Percentiles rank a stretch among this genome's conserved stretches.
These are phyloP conservation scores for Candida manassasensis DNA, from an alignment of 805 yeast species.

Conservation along the genomic window DNA sequence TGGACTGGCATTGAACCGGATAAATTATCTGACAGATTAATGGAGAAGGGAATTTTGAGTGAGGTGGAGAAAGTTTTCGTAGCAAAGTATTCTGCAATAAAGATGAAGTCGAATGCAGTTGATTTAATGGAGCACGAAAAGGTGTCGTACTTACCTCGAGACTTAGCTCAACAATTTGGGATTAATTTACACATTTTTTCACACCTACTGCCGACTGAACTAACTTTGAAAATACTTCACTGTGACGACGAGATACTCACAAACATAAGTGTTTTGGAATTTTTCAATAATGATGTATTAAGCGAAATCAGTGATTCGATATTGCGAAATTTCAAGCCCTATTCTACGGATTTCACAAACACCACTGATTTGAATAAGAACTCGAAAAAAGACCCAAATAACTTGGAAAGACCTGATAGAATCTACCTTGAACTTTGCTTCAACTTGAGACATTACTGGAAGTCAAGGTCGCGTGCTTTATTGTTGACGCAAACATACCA, in stretches of 20 bases:
- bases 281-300: conserved; percentile 70
- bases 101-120: conserved; percentile 22
- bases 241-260: conserved; percentile 72
- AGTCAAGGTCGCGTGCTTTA: conserved; percentile 81
- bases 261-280: conserved; percentile 75
- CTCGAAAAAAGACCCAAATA: conserved; percentile 64
- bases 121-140: conserved; percentile 32
- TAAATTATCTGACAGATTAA: conserved; percentile 55
- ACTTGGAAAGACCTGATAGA: conserved; percentile 83
- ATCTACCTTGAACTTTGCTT: conserved; percentile 77
- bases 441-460: conserved; percentile 87
- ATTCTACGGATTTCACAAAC: conserved; percentile 48
- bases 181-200: conserved; percentile 83
- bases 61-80: conserved; percentile 86
- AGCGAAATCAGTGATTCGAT: conserved; percentile 69
- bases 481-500: conserved; percentile 65
- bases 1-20: conserved; percentile 71
- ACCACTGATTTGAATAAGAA: conserved; percentile 44
- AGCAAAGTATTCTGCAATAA: conserved; percentile 57
- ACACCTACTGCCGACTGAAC: conserved; percentile 53
- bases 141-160: conserved; percentile 74
- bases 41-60: conserved; percentile 72
- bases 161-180: conserved; percentile 90
- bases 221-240: conserved; percentile 64
- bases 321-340: conserved; percentile 73